Base-by-base conservation (phyloP, 2,329 filamentous ascomycete species). In the Uncinocarpus reesii region DNA sequence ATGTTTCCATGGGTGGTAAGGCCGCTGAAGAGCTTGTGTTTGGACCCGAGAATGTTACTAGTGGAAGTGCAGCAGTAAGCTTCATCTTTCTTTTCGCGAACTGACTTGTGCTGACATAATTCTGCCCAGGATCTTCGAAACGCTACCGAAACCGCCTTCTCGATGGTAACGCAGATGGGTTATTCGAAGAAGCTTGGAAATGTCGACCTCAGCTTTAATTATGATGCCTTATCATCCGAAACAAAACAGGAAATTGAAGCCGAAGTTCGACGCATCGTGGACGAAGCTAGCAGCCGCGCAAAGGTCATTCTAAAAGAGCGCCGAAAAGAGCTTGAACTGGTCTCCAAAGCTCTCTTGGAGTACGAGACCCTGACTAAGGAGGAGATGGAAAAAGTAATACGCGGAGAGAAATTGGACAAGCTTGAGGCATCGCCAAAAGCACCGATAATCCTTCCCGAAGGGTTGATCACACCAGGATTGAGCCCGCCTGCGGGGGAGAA, bases 291-390 rank as follows among this genome's bases (percentile, higher is more conserved):
- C 52, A 73, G 78, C 48, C 83, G 88, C 29, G 87, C 89, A 0
- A 72, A 69, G 35, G 76, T 77, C 40, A 74, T 96, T 3, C 69
- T 98, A 40, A 78, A 76, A 1, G 77, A 79, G 29, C 86, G 84
- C 64, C 80, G 88, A 48, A 82, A 84, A 51, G 90, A 95, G 65
- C 76, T 98, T 6, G 90, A 98, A 58, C 73, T 86, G 8, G 72
- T 98, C 7, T 90, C 92, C 23, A 81, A 89, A 60, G 92, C 89
- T 4, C 75, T 98, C 7, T 80, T 98, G 28, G 83, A 95, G 66
- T 96, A 95, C 65, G 92, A 98, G 72, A 95, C 88, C 0, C 71
- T 98, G 44, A 84, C 84, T 64, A 85, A 83, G 65, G 81, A 84
- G 2, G 92, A 98, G 66, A 93, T 96, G 54, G 81, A 89, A 65